Conservation (phyloP, 768 basidiomycete genomes). For the Cytidiella melzeri region DNA sequence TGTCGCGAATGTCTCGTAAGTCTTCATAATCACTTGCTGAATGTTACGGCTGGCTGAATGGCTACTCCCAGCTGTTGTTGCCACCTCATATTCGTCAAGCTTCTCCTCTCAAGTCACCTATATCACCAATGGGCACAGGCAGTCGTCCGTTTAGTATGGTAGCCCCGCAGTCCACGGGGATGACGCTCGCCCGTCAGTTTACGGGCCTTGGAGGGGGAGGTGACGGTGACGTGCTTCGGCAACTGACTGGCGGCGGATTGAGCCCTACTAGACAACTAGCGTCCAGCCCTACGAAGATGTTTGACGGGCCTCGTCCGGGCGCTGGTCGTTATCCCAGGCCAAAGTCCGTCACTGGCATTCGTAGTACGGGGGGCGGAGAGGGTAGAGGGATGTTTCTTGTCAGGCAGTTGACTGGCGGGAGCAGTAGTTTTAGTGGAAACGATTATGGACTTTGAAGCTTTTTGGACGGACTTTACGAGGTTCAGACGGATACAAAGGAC, state of each 20-base stretch:
- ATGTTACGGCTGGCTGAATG: conserved; percentile 8
- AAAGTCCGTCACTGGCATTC: conserved; percentile 72
- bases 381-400: conserved; percentile 73
- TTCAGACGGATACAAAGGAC: too few species aligned
- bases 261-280: conserved; percentile 63
- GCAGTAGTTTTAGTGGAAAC: conserved; percentile 16
- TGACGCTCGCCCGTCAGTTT: conserved; percentile 70
- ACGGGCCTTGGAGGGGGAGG: conserved; percentile 45
- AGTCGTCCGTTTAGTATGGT: conserved; percentile 28
- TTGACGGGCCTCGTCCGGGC: conserved; percentile 37
- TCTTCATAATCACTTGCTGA: conserved; percentile 12
- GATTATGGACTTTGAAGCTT: conserved; percentile 15
- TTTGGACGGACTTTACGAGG: too few species aligned
- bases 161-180: conserved; percentile 58
- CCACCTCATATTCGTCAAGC: conserved; percentile 41
- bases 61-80: conserved; percentile 44
- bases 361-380: conserved; percentile 49
- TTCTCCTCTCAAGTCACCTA: conserved; percentile 47
- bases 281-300: conserved; percentile 66
- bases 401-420: conserved; percentile 67
- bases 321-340: conserved; percentile 45
- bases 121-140: conserved; percentile 41
- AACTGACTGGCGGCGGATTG: conserved; percentile 61
- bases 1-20: conserved; percentile 80
- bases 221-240: conserved; percentile 34